Conservation (phyloP, 2,329 filamentous ascomycete genomes). For the Calycina marina region DNA sequence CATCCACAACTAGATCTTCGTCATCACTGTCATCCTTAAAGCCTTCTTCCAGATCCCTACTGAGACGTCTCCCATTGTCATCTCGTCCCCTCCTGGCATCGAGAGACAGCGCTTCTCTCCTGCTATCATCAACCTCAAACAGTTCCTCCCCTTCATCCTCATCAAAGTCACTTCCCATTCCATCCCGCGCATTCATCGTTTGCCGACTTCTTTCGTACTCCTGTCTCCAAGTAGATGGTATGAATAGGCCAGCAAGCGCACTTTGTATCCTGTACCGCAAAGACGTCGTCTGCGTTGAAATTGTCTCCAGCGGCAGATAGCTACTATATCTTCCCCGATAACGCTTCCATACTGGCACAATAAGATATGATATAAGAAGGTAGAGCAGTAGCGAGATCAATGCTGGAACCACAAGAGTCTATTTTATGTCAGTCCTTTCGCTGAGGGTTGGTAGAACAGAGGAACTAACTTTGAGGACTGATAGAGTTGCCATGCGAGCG, state of each 20-base stretch:
- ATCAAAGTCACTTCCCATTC: slow-evolving; percentile 36
- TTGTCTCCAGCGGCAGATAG: slow-evolving; percentile 54
- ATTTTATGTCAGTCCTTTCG: slow-evolving; percentile 7
- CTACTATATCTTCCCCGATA: slow-evolving; percentile 59
- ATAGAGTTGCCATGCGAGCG: slow-evolving; percentile 17
- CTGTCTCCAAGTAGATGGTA: slow-evolving; percentile 34
- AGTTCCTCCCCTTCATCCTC: slow-evolving; percentile 52
- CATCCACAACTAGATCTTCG: slow-evolving; percentile 6
- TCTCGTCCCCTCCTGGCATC: slow-evolving; percentile 24
- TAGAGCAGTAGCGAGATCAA: slow-evolving; percentile 57
- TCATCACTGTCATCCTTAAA: slow-evolving; percentile 63
- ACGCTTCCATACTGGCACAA: slow-evolving; percentile 54
- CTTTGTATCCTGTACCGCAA: slow-evolving; percentile 36
- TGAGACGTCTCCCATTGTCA: slow-evolving; percentile 46
- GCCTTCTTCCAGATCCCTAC: slow-evolving; percentile 64
- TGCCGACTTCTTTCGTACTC: slow-evolving; percentile 28
- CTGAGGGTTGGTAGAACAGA: not conserved
- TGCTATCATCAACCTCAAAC: slow-evolving; percentile 37
- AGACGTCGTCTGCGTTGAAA: slow-evolving; percentile 41
- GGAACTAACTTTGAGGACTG: slow-evolving; percentile 19
- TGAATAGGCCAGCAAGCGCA: slow-evolving; percentile 25
- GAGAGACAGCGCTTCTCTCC: slow-evolving; percentile 27
- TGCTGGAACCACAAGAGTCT: slow-evolving; percentile 60
- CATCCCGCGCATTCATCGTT: slow-evolving; percentile 25
- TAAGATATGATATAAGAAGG: slow-evolving; percentile 46